Conservation (phyloP, 148 eudicot genomes). For the Rhododendron ferrugineum region DNA sequence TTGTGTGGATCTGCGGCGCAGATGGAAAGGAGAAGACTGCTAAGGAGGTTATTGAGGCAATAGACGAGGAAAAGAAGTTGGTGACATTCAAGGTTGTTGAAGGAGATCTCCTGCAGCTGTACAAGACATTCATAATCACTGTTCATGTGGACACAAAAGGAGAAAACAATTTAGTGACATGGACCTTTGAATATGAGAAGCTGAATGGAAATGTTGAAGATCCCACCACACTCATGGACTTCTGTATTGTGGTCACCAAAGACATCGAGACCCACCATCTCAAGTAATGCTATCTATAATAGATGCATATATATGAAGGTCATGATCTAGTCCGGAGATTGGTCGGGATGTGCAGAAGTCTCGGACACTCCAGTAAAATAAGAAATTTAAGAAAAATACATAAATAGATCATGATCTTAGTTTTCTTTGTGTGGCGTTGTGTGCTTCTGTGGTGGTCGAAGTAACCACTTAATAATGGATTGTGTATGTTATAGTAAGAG, state of each 20-base stretch:
- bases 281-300: background rate
- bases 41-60: slow-evolving; percentile 8
- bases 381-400: background rate
- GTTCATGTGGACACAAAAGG: slow-evolving; percentile 17
- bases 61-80: slow-evolving; percentile 20
- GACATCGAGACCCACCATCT: background rate
- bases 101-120: slow-evolving; percentile 18
- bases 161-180: slow-evolving; percentile 15
- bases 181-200: slow-evolving; percentile 30
- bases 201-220: slow-evolving; percentile 8
- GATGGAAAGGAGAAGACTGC: slow-evolving; percentile 15
- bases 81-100: slow-evolving; percentile 14
- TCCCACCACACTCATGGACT: slow-evolving; percentile 9
- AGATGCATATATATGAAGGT: background rate
- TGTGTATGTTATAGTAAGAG: background rate
- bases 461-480: background rate
- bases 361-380: background rate
- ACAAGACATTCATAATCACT: background rate
- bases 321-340: background rate
- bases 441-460: background rate
- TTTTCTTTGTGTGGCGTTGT: background rate
- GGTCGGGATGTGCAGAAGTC: background rate
- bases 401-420: background rate
- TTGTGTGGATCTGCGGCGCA: background rate
- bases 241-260: background rate